Evolutionary conservation across 1,284 basidiomycete species (phyloP).

Genomic region (Papiliotrema laurentii): DNA sequence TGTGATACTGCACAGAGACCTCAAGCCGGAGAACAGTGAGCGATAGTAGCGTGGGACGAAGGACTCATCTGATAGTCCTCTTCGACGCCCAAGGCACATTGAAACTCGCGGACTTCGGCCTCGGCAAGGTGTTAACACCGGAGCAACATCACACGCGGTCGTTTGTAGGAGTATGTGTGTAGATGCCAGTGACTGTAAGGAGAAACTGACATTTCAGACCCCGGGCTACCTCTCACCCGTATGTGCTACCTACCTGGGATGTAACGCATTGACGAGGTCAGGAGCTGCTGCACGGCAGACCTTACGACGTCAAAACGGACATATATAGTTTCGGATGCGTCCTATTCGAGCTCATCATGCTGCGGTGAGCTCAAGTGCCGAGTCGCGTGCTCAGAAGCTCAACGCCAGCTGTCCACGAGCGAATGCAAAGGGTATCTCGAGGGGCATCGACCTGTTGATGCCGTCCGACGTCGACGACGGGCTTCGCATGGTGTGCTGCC

Average conservation of each 20-base stretch:
- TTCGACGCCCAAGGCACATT: not conserved
- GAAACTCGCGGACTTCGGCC: not conserved
- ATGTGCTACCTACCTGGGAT: not conserved
- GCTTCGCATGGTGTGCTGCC: not conserved
- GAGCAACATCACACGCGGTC: not conserved
- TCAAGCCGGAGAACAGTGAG: conserved; percentile 1
- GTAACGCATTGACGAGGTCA: not conserved
- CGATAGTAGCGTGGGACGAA: not conserved
- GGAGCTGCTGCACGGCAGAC: not conserved
- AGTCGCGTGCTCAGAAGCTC: not conserved
- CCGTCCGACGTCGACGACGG: not conserved
- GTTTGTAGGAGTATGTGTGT: not conserved
- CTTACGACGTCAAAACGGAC: not conserved
- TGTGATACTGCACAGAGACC: not conserved
- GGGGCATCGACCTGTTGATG: not conserved
- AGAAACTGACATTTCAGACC: not conserved
- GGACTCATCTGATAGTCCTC: not conserved
- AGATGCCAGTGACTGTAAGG: not conserved
- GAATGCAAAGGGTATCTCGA: not conserved
- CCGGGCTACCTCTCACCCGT: not conserved
- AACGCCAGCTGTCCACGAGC: not conserved
- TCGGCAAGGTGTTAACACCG: not conserved
- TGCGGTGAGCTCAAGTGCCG: not conserved
- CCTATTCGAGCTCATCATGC: not conserved
- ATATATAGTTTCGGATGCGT: not conserved